Evolutionary conservation across 2,329 filamentous ascomycete species (phyloP), one percentile per base, ranked within the genome.

Genomic region (Aspergillus phoenicis): DNA sequence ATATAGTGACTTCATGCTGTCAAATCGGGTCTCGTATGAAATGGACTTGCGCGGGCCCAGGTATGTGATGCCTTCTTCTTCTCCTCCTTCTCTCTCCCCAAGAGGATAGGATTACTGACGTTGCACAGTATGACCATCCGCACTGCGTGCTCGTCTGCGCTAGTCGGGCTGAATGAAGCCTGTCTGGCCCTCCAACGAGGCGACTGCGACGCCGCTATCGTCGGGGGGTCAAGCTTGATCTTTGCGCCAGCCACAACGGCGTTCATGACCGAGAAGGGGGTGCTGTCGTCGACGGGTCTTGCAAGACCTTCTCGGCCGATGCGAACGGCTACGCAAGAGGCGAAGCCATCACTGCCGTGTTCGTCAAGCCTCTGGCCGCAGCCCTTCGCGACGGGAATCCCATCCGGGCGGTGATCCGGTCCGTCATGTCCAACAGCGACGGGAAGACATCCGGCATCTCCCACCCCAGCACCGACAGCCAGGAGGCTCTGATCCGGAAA

Each of bases 121-220:
- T 47, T 2, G 22, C 43, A 20, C 7, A 65, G 64, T 55, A 62
- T 71, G 59, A 58, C 62, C 1, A 60, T 77, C 2, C 67, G 70
- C 13, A 79, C 78, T 0, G 78, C 67, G 1, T 78, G 78, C 45
- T 78, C 76, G 0, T 71, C 76, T 1, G 66, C 74, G 0, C 45
- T 79, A 3, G 62, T 70, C 5, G 68, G 58, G 8, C 56, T 79
- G 0, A 66, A 78, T 39, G 64, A 64, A 41, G 62, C 64, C n/a
- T 71, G 55, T 71, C 71, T 64, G 64, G 5, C 56, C 75, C 1
- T 62, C 52, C 7, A 58, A 26, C 10, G 52, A 4, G 64, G 62
- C 1, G 59, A 65, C 41, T 63, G 61, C 24, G 55, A 55, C 4
- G 51, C 53, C 5, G 75, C 75, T 3, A 45, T 79, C 5, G 74